Evolutionary conservation across 345 rosid species (phyloP).

Genomic region (Luvunga scandens): DNA sequence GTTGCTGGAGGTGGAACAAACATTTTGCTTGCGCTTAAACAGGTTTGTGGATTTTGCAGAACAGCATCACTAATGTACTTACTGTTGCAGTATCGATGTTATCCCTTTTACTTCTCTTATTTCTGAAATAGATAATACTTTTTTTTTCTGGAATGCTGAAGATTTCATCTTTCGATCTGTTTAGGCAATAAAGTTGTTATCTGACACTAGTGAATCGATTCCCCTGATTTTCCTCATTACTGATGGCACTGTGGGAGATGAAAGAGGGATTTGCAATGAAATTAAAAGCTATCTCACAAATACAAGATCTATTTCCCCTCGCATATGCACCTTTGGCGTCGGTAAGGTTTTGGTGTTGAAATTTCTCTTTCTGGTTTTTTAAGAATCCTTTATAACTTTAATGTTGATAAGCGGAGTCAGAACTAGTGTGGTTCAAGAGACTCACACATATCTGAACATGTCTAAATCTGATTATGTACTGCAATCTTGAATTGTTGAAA

Average conservation of each 20-base stretch:
- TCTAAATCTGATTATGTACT: too few species aligned
- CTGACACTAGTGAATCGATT: slow-evolving; percentile 47
- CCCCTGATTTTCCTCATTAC: slow-evolving; percentile 84
- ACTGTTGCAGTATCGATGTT: background rate
- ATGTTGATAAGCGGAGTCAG: background rate
- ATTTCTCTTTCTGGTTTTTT: background rate
- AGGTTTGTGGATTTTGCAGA: slow-evolving; percentile 39
- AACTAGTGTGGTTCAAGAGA: background rate
- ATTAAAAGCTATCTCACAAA: slow-evolving; percentile 40
- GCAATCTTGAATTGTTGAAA: background rate
- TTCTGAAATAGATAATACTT: background rate
- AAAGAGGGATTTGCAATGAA: slow-evolving; percentile 67
- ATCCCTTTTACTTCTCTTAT: background rate
- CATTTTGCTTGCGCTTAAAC: slow-evolving; percentile 56
- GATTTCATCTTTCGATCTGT: background rate
- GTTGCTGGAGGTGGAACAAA: slow-evolving; percentile 68
- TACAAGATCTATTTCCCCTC: slow-evolving; percentile 52
- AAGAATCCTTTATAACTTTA: background rate
- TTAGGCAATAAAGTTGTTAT: slow-evolving; percentile 77
- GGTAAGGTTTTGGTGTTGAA: slow-evolving; percentile 37
- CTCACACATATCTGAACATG: background rate
- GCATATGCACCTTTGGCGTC: slow-evolving; percentile 82
- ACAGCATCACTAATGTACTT: background rate
- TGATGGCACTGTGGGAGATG: slow-evolving; percentile 88
- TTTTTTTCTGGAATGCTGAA: background rate